A percentile compares a stretch with the other conserved stretches of the same genome.
phyloP scores from a whole-genome alignment of 73 alveolate genomes.

The Loxodes magnus region DNA sequence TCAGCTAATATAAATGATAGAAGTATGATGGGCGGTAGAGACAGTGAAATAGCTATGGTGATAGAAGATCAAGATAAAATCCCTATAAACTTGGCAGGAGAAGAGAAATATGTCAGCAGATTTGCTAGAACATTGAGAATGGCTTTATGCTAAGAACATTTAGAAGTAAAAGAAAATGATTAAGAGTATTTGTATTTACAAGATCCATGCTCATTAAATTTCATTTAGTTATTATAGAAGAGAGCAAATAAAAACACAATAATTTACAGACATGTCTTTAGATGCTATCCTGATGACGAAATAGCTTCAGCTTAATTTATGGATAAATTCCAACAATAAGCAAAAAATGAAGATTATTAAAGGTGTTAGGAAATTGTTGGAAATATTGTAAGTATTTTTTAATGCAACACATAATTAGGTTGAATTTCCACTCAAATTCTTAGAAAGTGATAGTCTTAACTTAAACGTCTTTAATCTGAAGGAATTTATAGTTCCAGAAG shows the following conservation, averaged over 20 bases:
- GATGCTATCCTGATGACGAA: slow-evolving; percentile 77
- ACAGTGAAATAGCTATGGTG: slow-evolving; percentile 82
- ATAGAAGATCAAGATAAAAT: slow-evolving; percentile 33
- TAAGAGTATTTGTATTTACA: too few relatives aligned
- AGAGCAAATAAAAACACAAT: slow-evolving; percentile 54
- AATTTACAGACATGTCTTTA: slow-evolving; percentile 57
- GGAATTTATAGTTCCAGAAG: slow-evolving; percentile 10
- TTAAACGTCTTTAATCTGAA: slow-evolving; percentile 11
- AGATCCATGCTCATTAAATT: slow-evolving; percentile 58
- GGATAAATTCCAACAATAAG: slow-evolving; percentile 21
- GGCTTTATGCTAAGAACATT: slow-evolving; percentile 72
- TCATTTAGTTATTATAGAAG: slow-evolving; percentile 27
- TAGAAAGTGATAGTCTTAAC: slow-evolving; percentile 32
- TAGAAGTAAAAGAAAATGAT: slow-evolving; percentile 41
- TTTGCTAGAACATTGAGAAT: slow-evolving; percentile 47
- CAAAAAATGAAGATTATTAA: slow-evolving; percentile 14
- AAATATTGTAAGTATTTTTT: slow-evolving; percentile 11
- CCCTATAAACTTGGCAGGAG: slow-evolving; percentile 16
- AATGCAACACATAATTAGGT: slow-evolving; percentile 29
- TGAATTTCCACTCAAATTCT: slow-evolving; percentile 41
- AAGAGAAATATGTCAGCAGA: slow-evolving; percentile 9
- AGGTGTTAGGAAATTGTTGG: slow-evolving; percentile 15
- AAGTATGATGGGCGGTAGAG: slow-evolving; percentile 92
- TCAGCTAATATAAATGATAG: slow-evolving; percentile 98
- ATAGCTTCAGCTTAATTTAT: slow-evolving; percentile 24